Conservation (phyloP, 441 rosid genomes). For the Gossypium davidsonii region DNA sequence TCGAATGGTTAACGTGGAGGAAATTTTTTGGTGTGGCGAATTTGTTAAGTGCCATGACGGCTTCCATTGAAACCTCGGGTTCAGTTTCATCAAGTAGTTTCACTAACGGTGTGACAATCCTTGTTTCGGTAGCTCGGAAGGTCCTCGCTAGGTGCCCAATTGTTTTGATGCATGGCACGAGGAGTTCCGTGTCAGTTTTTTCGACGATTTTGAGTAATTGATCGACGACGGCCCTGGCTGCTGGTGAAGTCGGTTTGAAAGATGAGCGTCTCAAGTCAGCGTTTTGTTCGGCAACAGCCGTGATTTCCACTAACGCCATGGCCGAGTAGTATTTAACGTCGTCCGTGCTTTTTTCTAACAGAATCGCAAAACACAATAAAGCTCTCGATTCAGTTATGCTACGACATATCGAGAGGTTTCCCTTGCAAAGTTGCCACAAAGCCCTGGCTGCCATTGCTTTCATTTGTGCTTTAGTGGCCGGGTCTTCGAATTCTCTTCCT, state of each 20-base stretch:
- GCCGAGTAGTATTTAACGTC: slow-evolving; percentile 56
- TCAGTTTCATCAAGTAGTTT: slow-evolving; percentile 56
- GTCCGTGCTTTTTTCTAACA: slow-evolving; percentile 57
- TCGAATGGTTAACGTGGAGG: slow-evolving; percentile 50
- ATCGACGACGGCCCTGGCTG: slow-evolving; percentile 65
- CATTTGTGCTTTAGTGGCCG: slow-evolving; percentile 53
- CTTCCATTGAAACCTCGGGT: slow-evolving; percentile 48
- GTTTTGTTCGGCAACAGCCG: slow-evolving; percentile 50
- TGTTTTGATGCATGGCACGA: slow-evolving; percentile 46
- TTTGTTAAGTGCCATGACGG: slow-evolving; percentile 50
- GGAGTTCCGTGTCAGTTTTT: slow-evolving; percentile 45
- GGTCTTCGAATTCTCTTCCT: slow-evolving; percentile 55
- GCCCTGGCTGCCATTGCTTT: slow-evolving; percentile 76
- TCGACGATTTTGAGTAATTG: slow-evolving; percentile 47
- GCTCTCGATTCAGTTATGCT: slow-evolving; percentile 73
- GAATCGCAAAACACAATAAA: slow-evolving; percentile 56
- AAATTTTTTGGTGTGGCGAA: slow-evolving; percentile 48
- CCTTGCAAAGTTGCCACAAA: slow-evolving; percentile 55
- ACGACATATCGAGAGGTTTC: slow-evolving; percentile 45
- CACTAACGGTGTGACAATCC: slow-evolving; percentile 56
- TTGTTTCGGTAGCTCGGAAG: slow-evolving; percentile 60
- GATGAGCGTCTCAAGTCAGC: slow-evolving; percentile 57
- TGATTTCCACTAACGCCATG: slow-evolving; percentile 65
- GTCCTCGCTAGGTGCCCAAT: slow-evolving; percentile 60
- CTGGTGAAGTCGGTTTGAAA: slow-evolving; percentile 65